Evolutionary conservation across 441 rosid genomes (phyloP), one percentile per base, ranked within the genome.

Genomic region (Jatropha podagrica): DNA sequence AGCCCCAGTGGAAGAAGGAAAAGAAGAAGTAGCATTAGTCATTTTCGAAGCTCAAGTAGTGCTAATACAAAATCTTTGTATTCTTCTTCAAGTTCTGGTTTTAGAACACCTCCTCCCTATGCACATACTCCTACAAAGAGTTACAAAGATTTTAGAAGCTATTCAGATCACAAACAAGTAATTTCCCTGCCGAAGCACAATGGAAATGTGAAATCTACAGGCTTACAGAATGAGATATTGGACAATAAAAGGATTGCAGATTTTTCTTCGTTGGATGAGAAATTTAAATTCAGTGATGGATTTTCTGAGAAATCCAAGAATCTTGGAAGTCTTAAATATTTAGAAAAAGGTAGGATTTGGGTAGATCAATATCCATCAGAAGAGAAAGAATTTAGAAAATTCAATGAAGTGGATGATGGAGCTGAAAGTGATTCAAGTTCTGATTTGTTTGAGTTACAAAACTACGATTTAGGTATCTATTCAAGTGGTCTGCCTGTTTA

Each of bases 341-440:
- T 75, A 41, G 85, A 85, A 79, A 85, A 83, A 51, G 77, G 75
- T 51, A 81, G 74, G 74, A 65, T 71, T 41, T 83, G 78, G 86
- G 79, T 40, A 60, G 82, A 77, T 52, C 72, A 71, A 41, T 32
- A 66, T 80, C 75, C 75, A 60, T 68, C 79, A 18, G 83, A 83
- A 56, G 77, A 75, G 44, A 80, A 78, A 20, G 87, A 77, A 68
- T 54, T 62, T 69, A 71, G 59, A 58, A 84, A 78, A 68, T 79
- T 78, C 56, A 72, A 51, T 20, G 88, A 84, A 58, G 74, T 74
- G 6, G 94, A 91, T 73, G 93, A 86, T 56, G 97, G 92, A 46
- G 87, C 85, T 65, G 96, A 90, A 52, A 95, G 93, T 80, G 99
- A 95, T 87, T 90, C 98, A 49, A 95, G 99, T 81, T 95, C 99